phyloP scores from a whole-genome alignment of 169 alveolate genomes.

The Cryptosporidium parvum region DNA sequence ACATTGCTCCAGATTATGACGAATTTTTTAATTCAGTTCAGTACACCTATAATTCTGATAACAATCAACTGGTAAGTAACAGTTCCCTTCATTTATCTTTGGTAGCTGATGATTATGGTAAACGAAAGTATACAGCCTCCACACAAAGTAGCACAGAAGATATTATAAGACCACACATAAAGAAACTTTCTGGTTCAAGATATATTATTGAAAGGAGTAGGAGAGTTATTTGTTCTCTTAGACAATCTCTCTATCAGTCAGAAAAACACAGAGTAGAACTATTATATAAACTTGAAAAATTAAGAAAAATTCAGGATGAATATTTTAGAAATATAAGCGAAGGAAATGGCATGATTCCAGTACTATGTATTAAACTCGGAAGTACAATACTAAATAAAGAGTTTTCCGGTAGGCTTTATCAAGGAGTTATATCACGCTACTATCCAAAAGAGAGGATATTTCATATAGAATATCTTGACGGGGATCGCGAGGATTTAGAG shows the following conservation, averaged over 20 bases:
- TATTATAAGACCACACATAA: slow-evolving; percentile 7
- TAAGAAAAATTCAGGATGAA: slow-evolving; percentile 59
- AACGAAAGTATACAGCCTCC: neutral
- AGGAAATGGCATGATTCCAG: slow-evolving; percentile 58
- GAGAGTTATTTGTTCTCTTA: slow-evolving; percentile 36
- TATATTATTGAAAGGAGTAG: slow-evolving; percentile 50
- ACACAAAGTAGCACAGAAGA: neutral
- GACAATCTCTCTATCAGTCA: slow-evolving; percentile 59
- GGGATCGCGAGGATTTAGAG: slow-evolving; percentile 72
- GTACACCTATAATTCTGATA: slow-evolving; percentile 15
- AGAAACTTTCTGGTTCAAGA: slow-evolving; percentile 25
- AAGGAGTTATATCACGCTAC: slow-evolving; percentile 56
- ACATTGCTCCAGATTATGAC: slow-evolving; percentile 69
- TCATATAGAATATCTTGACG: slow-evolving; percentile 60
- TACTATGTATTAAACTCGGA: slow-evolving; percentile 57
- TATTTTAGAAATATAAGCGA: slow-evolving; percentile 53
- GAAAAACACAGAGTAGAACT: slow-evolving; percentile 51
- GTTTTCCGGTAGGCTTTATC: slow-evolving; percentile 59
- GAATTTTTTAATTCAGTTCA: slow-evolving; percentile 66
- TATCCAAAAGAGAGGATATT: slow-evolving; percentile 65
- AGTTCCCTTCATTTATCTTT: slow-evolving; percentile 22
- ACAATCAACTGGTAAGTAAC: neutral
- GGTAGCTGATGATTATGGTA: slow-evolving; percentile 18
- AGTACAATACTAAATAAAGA: slow-evolving; percentile 40
- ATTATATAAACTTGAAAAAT: slow-evolving; percentile 33